Evolutionary conservation across 257 asterid genomes (phyloP), one percentile per base, ranked within the genome.

Genomic region (Scutellaria minor): DNA sequence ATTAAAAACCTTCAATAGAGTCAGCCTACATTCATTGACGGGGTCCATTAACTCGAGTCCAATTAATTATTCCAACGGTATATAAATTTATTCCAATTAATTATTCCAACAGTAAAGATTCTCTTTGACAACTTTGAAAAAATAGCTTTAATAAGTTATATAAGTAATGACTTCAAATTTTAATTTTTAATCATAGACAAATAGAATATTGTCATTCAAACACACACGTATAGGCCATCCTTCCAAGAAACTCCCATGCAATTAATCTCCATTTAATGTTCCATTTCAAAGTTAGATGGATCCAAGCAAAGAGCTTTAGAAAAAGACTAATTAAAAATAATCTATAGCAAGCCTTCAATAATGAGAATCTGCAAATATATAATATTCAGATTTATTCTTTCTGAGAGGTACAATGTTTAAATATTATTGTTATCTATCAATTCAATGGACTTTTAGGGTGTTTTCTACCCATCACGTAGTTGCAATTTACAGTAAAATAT

Each of bases 171-270:
- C 37, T 31, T 31, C 27, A 31, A 27, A 27, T 27, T 27, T 27
- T 1, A 1, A 1, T 27, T 27, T 3, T 27, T 27, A 27, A 27
- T 27, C 35, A 1, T 27, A 27, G 35, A 27, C 35, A 27, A 27
- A 27, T 27, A 27, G 3, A 1, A 27, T 27, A 27, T 31, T 31
- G 37, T 2, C 37, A 31, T 31, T 31, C 37, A 31, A 2, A 4
- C 5, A 31, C 37, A 31, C 37, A 31, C 4, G 4, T 31, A 31
- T 31, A 31, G 37, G 37, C 12, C 15, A 27, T 13, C 24, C 42
- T 71, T 59, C 76, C 61, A 59, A 59, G 76, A 71, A 71, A 35
- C 74, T 66, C 45, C 18, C 68, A 46, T 46, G 59, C 45, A 18
- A 47, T 47, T 11, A 47, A 44, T 44, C 61, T 66, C 7, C 73